These are phyloP conservation scores for Xanthoceras sorbifolium DNA, from an alignment of 345 rosid species.

Conservation along the genomic window DNA sequence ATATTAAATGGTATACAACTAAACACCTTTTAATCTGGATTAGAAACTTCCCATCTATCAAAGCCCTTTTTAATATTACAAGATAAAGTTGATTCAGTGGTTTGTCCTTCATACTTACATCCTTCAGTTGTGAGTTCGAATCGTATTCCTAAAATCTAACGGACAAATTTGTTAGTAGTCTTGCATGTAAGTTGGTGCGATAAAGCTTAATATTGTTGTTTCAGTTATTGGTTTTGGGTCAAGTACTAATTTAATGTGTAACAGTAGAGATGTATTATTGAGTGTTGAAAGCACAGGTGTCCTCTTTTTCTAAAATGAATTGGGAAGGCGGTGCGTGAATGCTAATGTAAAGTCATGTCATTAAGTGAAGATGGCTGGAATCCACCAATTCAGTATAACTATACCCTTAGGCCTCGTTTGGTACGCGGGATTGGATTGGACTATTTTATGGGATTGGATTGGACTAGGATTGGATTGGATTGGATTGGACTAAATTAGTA, in stretches of 20 bases:
- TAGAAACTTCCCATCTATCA: not conserved
- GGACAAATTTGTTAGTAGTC: not conserved
- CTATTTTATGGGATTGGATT: too few relatives aligned
- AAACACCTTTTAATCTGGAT: not conserved
- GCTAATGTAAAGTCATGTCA: not conserved
- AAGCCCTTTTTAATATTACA: too few relatives aligned
- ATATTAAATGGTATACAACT: not conserved
- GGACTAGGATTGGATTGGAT: too few relatives aligned
- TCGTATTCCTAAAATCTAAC: too few relatives aligned
- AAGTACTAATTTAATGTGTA: not conserved
- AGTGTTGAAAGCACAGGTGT: not conserved
- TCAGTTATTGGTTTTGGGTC: not conserved
- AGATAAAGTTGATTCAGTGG: too few relatives aligned
- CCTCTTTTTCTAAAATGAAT: not conserved
- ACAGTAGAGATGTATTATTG: not conserved
- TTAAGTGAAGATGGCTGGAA: not conserved
- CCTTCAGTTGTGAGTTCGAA: too few relatives aligned
- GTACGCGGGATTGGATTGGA: too few relatives aligned
- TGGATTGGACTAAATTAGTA: too few relatives aligned
- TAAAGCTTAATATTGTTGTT: not conserved
- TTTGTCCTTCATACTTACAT: too few relatives aligned
- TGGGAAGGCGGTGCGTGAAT: not conserved
- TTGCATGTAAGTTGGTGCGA: not conserved
- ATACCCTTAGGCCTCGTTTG: too few relatives aligned
- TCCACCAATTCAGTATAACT: not conserved